Evolutionary conservation across 805 yeast species (phyloP).

Genomic region (Ogataea trehalophila): DNA sequence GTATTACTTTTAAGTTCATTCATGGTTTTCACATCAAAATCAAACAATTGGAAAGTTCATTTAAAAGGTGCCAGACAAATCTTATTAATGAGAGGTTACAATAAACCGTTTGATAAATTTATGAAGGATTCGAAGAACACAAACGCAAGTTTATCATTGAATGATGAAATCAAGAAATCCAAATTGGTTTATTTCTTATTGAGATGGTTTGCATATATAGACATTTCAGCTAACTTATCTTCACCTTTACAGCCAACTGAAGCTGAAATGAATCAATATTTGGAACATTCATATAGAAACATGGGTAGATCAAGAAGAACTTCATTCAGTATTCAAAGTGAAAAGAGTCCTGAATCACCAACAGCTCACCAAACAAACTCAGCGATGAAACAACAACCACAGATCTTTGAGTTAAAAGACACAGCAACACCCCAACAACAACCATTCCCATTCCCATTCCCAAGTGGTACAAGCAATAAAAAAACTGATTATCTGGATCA

Average conservation of each 20-base stretch:
- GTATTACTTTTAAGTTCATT: slow-evolving; percentile 55
- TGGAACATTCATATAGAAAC: not conserved
- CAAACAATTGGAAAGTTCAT: slow-evolving; percentile 58
- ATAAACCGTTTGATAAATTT: slow-evolving; percentile 29
- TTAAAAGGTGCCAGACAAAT: slow-evolving; percentile 64
- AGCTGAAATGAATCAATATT: slow-evolving; percentile 16
- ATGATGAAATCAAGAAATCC: slow-evolving; percentile 26
- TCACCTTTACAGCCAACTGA: slow-evolving; percentile 38
- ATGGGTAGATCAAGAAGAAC: slow-evolving; percentile 3
- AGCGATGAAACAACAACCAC: too few relatives aligned
- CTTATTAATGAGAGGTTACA: slow-evolving; percentile 45
- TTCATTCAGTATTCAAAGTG: not conserved
- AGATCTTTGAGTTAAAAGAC: not conserved
- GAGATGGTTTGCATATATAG: slow-evolving; percentile 68
- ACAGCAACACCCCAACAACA: not conserved
- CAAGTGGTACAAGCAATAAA: not conserved
- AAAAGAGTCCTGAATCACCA: not conserved
- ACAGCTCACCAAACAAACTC: too few relatives aligned
- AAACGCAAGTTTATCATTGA: slow-evolving; percentile 10
- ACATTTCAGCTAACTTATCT: slow-evolving; percentile 58
- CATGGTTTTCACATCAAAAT: slow-evolving; percentile 43
- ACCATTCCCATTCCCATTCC: not conserved
- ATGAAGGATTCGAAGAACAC: slow-evolving; percentile 15
- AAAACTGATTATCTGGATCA: slow-evolving; percentile 1
- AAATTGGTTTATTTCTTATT: slow-evolving; percentile 50